Evolutionary conservation across 306 rosid genomes (phyloP).

Genomic region (Boehmeria nivea): DNA sequence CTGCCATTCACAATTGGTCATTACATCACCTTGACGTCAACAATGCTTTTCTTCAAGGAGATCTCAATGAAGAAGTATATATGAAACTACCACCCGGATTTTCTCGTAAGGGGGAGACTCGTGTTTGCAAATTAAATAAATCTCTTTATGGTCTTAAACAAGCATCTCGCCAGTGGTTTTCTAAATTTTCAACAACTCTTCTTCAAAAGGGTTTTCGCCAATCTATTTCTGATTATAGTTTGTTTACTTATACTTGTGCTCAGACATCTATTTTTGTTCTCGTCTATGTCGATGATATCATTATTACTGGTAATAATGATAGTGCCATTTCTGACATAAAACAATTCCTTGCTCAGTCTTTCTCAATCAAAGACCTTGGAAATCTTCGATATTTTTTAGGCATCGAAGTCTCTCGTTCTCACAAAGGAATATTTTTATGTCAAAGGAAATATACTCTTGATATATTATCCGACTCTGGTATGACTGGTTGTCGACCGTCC

Average conservation of each 20-base stretch:
- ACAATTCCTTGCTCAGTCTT: background rate
- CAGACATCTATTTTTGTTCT: background rate
- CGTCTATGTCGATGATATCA: constrained; percentile 1
- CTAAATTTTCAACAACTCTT: background rate
- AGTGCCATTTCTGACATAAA: background rate
- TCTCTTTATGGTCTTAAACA: constrained; percentile 9
- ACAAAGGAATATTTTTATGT: background rate
- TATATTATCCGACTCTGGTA: background rate
- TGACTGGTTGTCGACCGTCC: background rate
- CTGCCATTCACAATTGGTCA: background rate
- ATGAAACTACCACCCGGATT: constrained; percentile 7
- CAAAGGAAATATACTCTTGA: constrained; percentile 9
- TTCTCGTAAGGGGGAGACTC: background rate
- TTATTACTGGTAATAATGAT: background rate
- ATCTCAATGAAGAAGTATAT: background rate
- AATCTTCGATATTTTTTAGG: constrained; percentile 2
- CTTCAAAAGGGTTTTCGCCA: background rate
- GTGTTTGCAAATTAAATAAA: background rate
- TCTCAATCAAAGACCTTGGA: background rate
- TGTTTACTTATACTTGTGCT: background rate
- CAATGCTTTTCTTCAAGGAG: background rate
- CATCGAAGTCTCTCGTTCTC: background rate
- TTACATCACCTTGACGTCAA: constrained; percentile 4
- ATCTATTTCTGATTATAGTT: background rate
- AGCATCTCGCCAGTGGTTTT: constrained; percentile 2